Conservation (phyloP, 2,329 filamentous ascomycete species). For the Aureobasidium pullulans region DNA sequence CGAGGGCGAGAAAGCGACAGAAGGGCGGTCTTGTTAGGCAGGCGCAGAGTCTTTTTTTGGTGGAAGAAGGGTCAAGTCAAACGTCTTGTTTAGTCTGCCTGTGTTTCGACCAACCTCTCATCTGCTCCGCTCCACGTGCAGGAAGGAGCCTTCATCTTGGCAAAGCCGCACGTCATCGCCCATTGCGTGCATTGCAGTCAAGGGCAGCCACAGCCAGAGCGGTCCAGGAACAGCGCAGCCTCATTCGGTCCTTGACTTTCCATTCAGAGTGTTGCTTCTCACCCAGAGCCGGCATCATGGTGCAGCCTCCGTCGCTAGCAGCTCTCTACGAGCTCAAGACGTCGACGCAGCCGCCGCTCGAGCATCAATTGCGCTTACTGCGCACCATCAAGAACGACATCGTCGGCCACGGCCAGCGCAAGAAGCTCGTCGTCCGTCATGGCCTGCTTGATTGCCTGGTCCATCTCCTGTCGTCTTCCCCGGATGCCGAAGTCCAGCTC, state of each 20-base stretch:
- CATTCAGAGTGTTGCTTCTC: background rate
- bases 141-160: background rate
- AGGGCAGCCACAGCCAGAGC: no score
- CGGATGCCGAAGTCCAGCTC: conserved; percentile 60
- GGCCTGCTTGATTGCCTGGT: conserved; percentile 61
- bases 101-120: background rate
- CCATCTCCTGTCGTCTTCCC: conserved; percentile 40
- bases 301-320: conserved; percentile 15
- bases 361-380: conserved; percentile 49
- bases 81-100: background rate
- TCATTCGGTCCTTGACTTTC: background rate
- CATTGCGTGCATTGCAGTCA: background rate
- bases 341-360: conserved; percentile 15
- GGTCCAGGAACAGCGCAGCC: background rate
- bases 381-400: conserved; percentile 79
- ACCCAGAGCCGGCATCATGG: conserved; percentile 9
- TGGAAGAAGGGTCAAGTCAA: background rate
- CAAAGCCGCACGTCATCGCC: background rate
- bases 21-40: background rate
- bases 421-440: conserved; percentile 66
- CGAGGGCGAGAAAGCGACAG: background rate
- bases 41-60: background rate
- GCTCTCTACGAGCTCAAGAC: conserved; percentile 17
- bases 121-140: background rate
- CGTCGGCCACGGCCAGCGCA: conserved; percentile 79